These are phyloP conservation scores for Arthroderma sp. DNA, from an alignment of 2,329 filamentous ascomycete species.

Conservation along the genomic window DNA sequence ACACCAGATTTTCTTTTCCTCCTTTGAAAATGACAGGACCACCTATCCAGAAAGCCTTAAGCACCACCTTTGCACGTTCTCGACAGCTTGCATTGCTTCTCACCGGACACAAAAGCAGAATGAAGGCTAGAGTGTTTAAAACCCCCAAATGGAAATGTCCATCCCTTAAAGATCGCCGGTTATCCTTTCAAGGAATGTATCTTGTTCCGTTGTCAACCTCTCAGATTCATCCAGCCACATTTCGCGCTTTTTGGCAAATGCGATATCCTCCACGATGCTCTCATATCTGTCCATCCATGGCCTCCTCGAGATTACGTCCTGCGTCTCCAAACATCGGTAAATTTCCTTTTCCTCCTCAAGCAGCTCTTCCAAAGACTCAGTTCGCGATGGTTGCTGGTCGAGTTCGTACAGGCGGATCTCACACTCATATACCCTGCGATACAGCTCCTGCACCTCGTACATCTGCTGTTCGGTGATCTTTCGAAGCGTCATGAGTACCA, in stretches of 20 bases:
- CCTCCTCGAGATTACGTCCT: background rate
- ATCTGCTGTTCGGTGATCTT: slow-evolving; percentile 14
- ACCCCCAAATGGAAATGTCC: too few relatives aligned
- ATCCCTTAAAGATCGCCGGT: background rate
- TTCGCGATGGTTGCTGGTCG: slow-evolving; percentile 6
- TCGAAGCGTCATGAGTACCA: slow-evolving; percentile 18
- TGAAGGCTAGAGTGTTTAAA: background rate
- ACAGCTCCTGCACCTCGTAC: slow-evolving; percentile 13
- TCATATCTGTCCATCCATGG: slow-evolving; percentile 3
- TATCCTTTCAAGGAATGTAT: background rate
- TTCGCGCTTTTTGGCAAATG: slow-evolving; percentile 3
- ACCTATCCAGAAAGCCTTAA: background rate
- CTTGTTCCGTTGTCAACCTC: slow-evolving; percentile 5
- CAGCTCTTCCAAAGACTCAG: background rate
- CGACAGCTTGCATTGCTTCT: background rate
- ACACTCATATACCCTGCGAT: slow-evolving; percentile 13
- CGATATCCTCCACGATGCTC: slow-evolving; percentile 3
- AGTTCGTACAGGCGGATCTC: slow-evolving; percentile 14
- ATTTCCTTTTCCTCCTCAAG: slow-evolving; percentile 2
- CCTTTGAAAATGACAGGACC: background rate
- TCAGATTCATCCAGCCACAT: slow-evolving; percentile 6
- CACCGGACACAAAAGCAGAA: background rate
- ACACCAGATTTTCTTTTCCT: background rate
- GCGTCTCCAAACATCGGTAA: background rate
- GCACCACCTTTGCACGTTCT: background rate